Conservation (phyloP, 208 protist genomes). For the Leishmania arabica region DNA sequence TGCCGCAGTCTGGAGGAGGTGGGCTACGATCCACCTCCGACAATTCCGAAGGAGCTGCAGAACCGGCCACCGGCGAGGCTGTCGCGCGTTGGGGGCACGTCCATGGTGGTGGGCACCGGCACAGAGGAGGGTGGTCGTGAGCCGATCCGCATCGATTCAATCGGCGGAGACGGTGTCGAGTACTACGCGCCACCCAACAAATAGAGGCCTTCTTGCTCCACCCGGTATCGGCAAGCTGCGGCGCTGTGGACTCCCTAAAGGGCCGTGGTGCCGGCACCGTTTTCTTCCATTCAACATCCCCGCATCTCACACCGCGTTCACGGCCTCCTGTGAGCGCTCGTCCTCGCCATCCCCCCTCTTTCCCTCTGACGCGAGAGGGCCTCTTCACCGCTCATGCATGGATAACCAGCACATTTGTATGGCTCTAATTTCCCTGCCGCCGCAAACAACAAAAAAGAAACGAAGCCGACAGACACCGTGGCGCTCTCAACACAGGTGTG, state of each 20-base stretch:
- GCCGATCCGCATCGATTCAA: conserved; percentile 58
- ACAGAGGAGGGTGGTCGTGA: conserved; percentile 61
- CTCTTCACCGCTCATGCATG: background rate
- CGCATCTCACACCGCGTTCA: background rate
- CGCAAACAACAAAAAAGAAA: no score
- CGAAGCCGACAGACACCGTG: background rate
- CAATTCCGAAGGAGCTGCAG: conserved; percentile 70
- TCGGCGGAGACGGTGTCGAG: conserved; percentile 51
- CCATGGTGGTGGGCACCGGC: conserved; percentile 78
- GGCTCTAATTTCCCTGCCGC: background rate
- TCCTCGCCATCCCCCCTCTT: background rate
- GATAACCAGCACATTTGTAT: no score
- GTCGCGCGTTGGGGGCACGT: conserved; percentile 75
- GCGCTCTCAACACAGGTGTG: background rate
- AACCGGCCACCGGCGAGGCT: conserved; percentile 58
- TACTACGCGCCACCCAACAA: conserved; percentile 45
- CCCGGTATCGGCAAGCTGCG: background rate
- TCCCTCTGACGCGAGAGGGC: background rate
- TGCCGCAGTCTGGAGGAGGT: conserved; percentile 86
- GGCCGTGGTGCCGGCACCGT: background rate
- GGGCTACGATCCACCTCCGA: conserved; percentile 72
- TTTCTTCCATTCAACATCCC: background rate
- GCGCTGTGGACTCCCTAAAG: background rate
- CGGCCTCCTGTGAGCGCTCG: background rate
- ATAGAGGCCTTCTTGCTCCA: background rate